Conservation (phyloP, 2,329 filamentous ascomycete genomes). For the Tolypocladium album region DNA sequence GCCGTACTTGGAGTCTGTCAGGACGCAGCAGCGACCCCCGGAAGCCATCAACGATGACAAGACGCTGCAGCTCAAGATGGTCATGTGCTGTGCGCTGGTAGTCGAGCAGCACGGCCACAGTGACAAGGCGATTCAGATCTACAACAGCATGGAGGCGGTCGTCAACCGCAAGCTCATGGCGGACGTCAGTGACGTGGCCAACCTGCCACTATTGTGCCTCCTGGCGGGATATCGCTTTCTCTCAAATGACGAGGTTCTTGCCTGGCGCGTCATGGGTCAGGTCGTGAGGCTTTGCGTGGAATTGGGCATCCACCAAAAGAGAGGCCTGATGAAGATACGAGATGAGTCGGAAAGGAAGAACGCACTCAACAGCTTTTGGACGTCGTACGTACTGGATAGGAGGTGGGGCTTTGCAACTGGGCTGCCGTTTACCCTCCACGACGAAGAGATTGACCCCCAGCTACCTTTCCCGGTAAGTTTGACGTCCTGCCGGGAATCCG, state of each 20-base stretch:
- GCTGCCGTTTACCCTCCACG: slow-evolving; percentile 74
- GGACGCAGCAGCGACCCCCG: slow-evolving; percentile 20
- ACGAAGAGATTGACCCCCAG: slow-evolving; percentile 72
- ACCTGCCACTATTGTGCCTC: slow-evolving; percentile 40
- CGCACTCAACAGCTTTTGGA: slow-evolving; percentile 72
- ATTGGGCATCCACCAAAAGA: slow-evolving; percentile 71
- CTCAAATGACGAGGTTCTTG: slow-evolving; percentile 72
- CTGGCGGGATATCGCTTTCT: slow-evolving; percentile 67
- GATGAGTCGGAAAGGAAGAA: slow-evolving; percentile 58
- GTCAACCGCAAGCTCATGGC: slow-evolving; percentile 56
- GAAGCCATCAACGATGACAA: slow-evolving; percentile 36
- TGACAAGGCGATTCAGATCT: slow-evolving; percentile 60
- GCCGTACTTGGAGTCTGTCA: slow-evolving; percentile 54
- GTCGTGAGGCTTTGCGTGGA: slow-evolving; percentile 71
- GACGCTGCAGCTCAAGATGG: slow-evolving; percentile 67
- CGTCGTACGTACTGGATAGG: slow-evolving; percentile 73
- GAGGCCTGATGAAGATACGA: slow-evolving; percentile 59
- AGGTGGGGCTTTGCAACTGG: slow-evolving; percentile 87
- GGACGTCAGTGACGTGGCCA: slow-evolving; percentile 35
- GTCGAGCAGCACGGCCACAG: slow-evolving; percentile 74
- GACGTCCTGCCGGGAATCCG: background rate
- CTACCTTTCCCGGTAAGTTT: slow-evolving; percentile 65
- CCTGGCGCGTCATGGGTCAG: slow-evolving; percentile 80
- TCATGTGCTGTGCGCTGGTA: slow-evolving; percentile 67
- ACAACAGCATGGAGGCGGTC: slow-evolving; percentile 61